Evolutionary conservation across 345 rosid species (phyloP), one percentile per base, ranked within the genome.

Genomic region (Corymbia maculata): DNA sequence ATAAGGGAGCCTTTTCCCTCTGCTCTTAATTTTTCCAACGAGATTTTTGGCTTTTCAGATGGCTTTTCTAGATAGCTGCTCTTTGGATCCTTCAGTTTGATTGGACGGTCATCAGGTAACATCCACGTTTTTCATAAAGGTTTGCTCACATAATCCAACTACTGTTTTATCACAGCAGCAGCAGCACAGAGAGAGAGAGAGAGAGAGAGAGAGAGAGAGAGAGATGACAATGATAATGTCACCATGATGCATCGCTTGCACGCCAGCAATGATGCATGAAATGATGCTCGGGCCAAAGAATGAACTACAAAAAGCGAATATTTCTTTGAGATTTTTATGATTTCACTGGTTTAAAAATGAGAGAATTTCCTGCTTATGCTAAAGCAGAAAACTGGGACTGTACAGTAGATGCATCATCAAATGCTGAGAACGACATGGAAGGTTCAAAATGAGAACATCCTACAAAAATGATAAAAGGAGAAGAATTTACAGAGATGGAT

Each of bases 401-500:
- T 75, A 75, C 82, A 75, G 4, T 75, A 75, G 82, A 75, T 42
- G 82, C 49, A 19, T 75, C 49, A 75, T 42, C 4, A 19, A 9
- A 75, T 19, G 49, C 82, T 42, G 28, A 75, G 82, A 75, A 19
- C 28, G 28, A 9, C 82, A 42, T 36, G 82, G 8, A 26, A 75
- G 49, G 49, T 75, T 42, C 82, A 75, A 75, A 75, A 75, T 42
- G 82, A 75, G 49, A 42, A 15, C 82, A 42, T 75, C 82, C 82
- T 75, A 75, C 82, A 52, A 51, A 89, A 75, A 75, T 75, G 82
- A 75, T 17, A 75, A 75, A 42, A 75, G 49, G 49, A 75, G 82
- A 42, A 88, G 92, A 93, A 92, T 93, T 92, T 93, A 93, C 94
- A 91, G 64, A 51, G 86, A 32, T 57, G 9, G 36, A n/a, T 75